Conservation (phyloP, 148 eudicot genomes). For the Vaccinium darrowii region DNA sequence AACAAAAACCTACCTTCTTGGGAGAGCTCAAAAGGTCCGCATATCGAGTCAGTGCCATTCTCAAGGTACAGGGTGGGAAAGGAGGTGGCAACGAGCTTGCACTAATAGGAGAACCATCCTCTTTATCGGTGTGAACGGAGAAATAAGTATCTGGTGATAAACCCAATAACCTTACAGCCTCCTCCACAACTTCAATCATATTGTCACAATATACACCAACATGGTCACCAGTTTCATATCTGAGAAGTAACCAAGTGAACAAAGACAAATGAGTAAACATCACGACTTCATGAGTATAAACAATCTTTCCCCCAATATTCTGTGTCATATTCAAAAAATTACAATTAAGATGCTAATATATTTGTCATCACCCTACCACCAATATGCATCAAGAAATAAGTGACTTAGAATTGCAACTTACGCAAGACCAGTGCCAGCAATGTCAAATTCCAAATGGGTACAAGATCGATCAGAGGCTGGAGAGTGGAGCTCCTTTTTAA, state of each 20-base stretch:
- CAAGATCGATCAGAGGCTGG: conserved; percentile 95
- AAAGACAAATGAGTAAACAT: not conserved
- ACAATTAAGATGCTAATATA: not conserved
- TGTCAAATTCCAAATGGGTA: conserved; percentile 91
- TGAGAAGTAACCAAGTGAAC: conserved; percentile 25
- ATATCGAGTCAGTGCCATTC: conserved; percentile 73
- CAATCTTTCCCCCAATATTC: not conserved
- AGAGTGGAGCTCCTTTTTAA: conserved; percentile 79
- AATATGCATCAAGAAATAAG: not conserved
- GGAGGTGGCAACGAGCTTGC: conserved; percentile 76
- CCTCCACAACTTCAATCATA: conserved; percentile 67
- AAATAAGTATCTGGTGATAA: conserved; percentile 64
- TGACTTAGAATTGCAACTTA: conserved; percentile 37
- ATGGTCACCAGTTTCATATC: conserved; percentile 99
- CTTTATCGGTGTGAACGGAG: conserved; percentile 80
- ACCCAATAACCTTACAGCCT: conserved; percentile 68
- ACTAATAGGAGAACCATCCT: conserved; percentile 70
- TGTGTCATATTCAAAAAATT: conserved; percentile 1
- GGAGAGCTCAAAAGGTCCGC: conserved; percentile 90
- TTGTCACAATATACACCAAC: conserved; percentile 96
- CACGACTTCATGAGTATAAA: not conserved
- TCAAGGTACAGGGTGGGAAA: conserved; percentile 82
- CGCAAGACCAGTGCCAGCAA: conserved; percentile 75
- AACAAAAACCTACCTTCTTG: conserved; percentile 56
- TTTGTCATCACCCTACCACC: not conserved